These are phyloP conservation scores for Amphichorda felina DNA, from an alignment of 2,329 filamentous ascomycete genomes.

Conservation along the genomic window DNA sequence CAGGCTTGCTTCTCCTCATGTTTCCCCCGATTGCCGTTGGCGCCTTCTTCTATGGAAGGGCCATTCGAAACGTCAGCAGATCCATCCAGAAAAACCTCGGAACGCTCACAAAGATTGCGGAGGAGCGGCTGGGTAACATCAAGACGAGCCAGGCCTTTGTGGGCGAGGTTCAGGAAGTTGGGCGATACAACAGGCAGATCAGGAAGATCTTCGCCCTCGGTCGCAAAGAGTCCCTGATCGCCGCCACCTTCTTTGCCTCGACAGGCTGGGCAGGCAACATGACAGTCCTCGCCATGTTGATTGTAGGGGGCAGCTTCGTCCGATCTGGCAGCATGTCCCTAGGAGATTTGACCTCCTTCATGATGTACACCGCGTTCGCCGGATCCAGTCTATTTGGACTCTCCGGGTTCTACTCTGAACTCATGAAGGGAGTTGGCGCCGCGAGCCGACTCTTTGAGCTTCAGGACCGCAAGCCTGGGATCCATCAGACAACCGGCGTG, in stretches of 20 bases:
- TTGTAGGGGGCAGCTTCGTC: conserved; percentile 85
- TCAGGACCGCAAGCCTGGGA: conserved; percentile 77
- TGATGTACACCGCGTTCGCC: conserved; percentile 93
- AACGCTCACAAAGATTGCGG: conserved; percentile 89
- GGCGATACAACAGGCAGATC: conserved; percentile 84
- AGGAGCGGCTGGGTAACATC: conserved; percentile 94
- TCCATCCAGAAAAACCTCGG: conserved; percentile 91
- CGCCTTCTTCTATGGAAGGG: conserved; percentile 83
- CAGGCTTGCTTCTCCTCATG: conserved; percentile 73
- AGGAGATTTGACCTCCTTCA: conserved; percentile 87
- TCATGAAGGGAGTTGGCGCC: conserved; percentile 98
- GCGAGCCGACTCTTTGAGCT: conserved; percentile 94
- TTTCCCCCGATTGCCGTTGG: conserved; percentile 84
- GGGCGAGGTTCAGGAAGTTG: conserved; percentile 81
- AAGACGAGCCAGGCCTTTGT: conserved; percentile 94
- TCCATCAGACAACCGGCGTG: conserved; percentile 73
- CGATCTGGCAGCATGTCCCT: conserved; percentile 76
- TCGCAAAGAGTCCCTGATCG: conserved; percentile 74
- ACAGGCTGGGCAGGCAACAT: conserved; percentile 93
- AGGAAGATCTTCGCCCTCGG: conserved; percentile 86
- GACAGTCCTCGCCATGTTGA: conserved; percentile 83
- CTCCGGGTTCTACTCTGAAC: conserved; percentile 91
- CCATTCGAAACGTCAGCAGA: conserved; percentile 79
- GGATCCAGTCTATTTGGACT: conserved; percentile 84
- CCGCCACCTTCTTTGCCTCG: conserved; percentile 76